Conservation (phyloP, 2,329 filamentous ascomycete genomes). For the Aspergillus alliaceus region DNA sequence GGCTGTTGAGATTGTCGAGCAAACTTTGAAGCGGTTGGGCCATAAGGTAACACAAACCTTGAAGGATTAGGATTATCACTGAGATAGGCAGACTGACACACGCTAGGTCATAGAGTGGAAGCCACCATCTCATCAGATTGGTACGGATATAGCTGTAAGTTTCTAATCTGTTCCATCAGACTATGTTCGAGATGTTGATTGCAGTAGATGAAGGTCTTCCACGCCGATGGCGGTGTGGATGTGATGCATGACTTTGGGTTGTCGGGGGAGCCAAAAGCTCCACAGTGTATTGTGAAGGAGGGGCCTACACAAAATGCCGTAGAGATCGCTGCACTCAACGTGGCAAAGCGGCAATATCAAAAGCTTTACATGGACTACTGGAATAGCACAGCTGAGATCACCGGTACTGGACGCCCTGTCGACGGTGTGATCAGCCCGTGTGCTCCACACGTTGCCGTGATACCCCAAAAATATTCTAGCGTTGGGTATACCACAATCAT, state of each 20-base stretch:
- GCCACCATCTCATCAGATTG: conserved; percentile 51
- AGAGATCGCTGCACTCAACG: conserved; percentile 50
- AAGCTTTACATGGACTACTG: conserved; percentile 64
- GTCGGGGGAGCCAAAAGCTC: conserved; percentile 55
- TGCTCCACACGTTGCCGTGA: conserved; percentile 43
- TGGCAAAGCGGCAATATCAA: conserved; percentile 56
- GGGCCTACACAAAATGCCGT: conserved; percentile 39
- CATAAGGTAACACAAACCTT: conserved; percentile 41
- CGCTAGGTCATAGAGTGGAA: conserved; percentile 57
- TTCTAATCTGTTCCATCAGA: neutral
- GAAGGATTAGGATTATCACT: neutral
- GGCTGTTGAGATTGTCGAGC: conserved; percentile 53
- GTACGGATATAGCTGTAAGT: conserved; percentile 43
- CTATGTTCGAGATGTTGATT: conserved; percentile 11
- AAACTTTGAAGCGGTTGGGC: conserved; percentile 52
- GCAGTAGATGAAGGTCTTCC: conserved; percentile 22
- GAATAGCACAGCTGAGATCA: conserved; percentile 56
- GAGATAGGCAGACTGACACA: neutral
- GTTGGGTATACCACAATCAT: conserved; percentile 49
- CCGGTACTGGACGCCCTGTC: conserved; percentile 53
- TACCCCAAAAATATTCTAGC: conserved; percentile 46
- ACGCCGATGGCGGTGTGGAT: conserved; percentile 53
- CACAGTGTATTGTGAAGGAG: conserved; percentile 41
- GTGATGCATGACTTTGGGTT: conserved; percentile 51
- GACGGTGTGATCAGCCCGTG: conserved; percentile 51